Evolutionary conservation across 495 filamentous ascomycete genomes (phyloP), one percentile per base, ranked within the genome.

Genomic region (Collariella sp.): DNA sequence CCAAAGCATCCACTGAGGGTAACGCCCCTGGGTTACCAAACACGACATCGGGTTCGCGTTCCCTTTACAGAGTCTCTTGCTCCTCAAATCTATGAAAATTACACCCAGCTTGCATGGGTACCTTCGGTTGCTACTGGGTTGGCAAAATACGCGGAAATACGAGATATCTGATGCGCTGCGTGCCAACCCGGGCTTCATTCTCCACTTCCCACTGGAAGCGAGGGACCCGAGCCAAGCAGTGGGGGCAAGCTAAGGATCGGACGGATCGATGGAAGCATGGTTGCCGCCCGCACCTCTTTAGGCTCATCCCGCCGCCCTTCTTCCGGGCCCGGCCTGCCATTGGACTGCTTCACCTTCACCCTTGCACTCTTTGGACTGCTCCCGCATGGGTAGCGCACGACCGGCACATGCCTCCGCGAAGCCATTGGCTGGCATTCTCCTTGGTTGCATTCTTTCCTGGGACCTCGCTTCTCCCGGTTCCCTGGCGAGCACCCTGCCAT

Each of bases 271-370:
- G 53, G 45, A 26, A 50, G 38, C 62, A 62, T 54, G 55, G 55
- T 48, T 58, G 57, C 57, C 51, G 51, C 55, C 58, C 55, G 55
- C 60, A 52, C 49, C 52, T 54, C 38, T 61, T 63, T 63, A 65
- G 64, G 62, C 62, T 65, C 64, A 59, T 65, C 64, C 64, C 60
- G 64, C 52, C 46, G 36, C 48, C 56, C 47, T 63, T 59, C 59
- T 60, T 59, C 57, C 59, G 59, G 62, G 49, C 50, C 31, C 45
- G 38, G 24, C 36, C 43, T 51, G 35, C 39, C 34, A 58, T 53
- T 60, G 56, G 57, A 34, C 47, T 29, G 41, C 47, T 34, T 39
- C 12, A 36, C 10, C 50, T 57, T 54, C 55, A 63, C 20, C 59
- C 50, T 44, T 50, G 56, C 51, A 58, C 59, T 52, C 46, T 61